A percentile compares a stretch with the other conserved stretches of the same genome.
Conservation (phyloP, 73 alveolate genomes). For the Uronychia binucleata region DNA sequence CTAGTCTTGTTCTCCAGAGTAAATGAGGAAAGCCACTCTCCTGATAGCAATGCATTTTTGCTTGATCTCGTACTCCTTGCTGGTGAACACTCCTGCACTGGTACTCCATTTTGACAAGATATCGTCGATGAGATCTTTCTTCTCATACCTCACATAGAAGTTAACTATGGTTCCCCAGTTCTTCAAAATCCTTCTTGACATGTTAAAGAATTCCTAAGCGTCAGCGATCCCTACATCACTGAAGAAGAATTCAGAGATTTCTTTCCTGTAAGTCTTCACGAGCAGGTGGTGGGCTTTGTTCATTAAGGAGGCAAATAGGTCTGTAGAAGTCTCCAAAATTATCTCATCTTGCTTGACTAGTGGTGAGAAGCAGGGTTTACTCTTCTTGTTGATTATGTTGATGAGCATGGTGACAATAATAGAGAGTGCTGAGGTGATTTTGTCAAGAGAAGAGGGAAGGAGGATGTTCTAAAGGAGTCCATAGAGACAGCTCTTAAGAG, state of each 20-base stretch:
- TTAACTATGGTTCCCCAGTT: constrained; percentile 61
- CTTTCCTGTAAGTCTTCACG: constrained; percentile 61
- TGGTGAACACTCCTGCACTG: constrained; percentile 58
- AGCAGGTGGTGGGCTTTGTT: constrained; percentile 53
- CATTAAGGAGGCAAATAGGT: constrained; percentile 58
- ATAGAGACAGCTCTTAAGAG: constrained; percentile 41
- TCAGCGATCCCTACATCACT: constrained; percentile 15
- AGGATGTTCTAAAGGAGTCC: constrained; percentile 29
- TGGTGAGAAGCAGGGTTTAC: neutral
- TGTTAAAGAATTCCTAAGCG: constrained; percentile 40
- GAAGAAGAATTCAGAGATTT: constrained; percentile 58
- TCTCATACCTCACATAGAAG: constrained; percentile 43
- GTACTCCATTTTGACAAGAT: constrained; percentile 54
- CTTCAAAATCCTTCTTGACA: constrained; percentile 53
- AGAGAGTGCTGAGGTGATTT: constrained; percentile 30
- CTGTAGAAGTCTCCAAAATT: constrained; percentile 55
- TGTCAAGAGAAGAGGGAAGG: constrained; percentile 43
- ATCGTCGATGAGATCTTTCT: constrained; percentile 56
- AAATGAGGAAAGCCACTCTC: constrained; percentile 63
- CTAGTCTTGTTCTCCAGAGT: constrained; percentile 48
- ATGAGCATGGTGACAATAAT: constrained; percentile 44
- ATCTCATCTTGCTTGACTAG: constrained; percentile 26
- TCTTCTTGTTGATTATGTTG: constrained; percentile 28
- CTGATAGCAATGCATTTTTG: constrained; percentile 63
- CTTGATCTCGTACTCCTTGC: constrained; percentile 53